Evolutionary conservation across 164 flowering plant species (phyloP).

Genomic region (Dillenia turbinata): DNA sequence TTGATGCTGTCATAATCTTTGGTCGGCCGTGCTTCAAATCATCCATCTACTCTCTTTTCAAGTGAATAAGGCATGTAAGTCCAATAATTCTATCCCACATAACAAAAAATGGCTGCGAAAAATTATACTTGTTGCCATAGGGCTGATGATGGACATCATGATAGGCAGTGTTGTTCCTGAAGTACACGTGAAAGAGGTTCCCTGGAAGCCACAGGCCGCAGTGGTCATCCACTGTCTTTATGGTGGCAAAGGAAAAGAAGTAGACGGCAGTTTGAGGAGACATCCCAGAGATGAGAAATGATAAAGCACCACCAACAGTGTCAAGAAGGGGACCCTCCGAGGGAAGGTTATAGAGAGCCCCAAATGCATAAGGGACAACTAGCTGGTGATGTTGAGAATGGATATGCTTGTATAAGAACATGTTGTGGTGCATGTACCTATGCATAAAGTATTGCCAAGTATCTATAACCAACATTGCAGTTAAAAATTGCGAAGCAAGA

Average conservation of each 20-base stretch:
- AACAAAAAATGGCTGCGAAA: slow-evolving; percentile 91
- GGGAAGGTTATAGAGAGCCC: slow-evolving; percentile 95
- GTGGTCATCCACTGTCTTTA: slow-evolving; percentile 96
- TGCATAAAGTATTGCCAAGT: slow-evolving; percentile 99
- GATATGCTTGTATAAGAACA: slow-evolving; percentile 81
- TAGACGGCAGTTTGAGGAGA: slow-evolving; percentile 78
- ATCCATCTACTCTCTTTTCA: slow-evolving; percentile 71
- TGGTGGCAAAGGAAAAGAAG: slow-evolving; percentile 94
- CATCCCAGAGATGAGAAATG: slow-evolving; percentile 97
- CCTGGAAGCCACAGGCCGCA: slow-evolving; percentile 96
- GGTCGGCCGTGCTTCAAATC: slow-evolving; percentile 66
- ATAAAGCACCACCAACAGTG: slow-evolving; percentile 83
- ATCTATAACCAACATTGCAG: slow-evolving; percentile 78
- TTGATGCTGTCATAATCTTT: slow-evolving; percentile 31
- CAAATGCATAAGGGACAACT: slow-evolving; percentile 90
- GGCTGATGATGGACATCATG: slow-evolving; percentile 98
- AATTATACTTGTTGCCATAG: slow-evolving; percentile 88
- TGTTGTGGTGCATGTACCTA: slow-evolving; percentile 93
- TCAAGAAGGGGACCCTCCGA: slow-evolving; percentile 85
- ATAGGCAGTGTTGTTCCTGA: slow-evolving; percentile 87
- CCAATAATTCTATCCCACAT: slow-evolving; percentile 85
- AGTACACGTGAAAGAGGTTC: slow-evolving; percentile 73
- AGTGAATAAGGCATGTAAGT: slow-evolving; percentile 91
- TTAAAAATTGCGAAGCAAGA: slow-evolving; percentile 55
- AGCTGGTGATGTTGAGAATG: slow-evolving; percentile 95